phyloP scores from a whole-genome alignment of 306 rosid species.

The Echinosophora koreensis region DNA sequence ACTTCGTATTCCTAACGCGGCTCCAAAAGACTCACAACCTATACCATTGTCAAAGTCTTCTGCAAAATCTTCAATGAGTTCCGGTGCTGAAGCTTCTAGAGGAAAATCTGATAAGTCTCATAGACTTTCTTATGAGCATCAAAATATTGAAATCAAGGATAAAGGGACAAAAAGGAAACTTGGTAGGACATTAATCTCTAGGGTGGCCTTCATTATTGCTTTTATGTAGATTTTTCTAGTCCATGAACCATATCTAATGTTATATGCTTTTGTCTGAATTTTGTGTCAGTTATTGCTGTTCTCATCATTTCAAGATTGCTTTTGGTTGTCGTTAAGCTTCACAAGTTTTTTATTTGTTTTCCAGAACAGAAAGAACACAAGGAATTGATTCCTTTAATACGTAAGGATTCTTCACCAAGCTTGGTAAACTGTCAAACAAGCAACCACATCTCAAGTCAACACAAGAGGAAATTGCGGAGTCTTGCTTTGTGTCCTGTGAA shows the following conservation, averaged over 20 bases:
- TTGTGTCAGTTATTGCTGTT: conserved; percentile 12
- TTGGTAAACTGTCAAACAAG: conserved; percentile 60
- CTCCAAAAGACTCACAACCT: conserved; percentile 61
- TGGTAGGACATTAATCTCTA: conserved; percentile 60
- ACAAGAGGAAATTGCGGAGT: conserved; percentile 90
- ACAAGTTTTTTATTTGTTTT: conserved; percentile 41
- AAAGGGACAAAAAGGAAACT: conserved; percentile 78
- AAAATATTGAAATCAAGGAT: conserved; percentile 58
- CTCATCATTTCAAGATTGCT: conserved; percentile 17
- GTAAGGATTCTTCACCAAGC: conserved; percentile 60
- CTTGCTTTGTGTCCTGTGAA: conserved; percentile 82
- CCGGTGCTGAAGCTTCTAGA: conserved; percentile 53
- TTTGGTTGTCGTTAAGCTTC: conserved; percentile 40
- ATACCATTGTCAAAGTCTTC: conserved; percentile 46
- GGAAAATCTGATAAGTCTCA: conserved; percentile 57
- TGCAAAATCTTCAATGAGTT: conserved; percentile 52
- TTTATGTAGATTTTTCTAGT: conserved; percentile 32
- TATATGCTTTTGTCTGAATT: conserved; percentile 32
- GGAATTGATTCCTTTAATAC: conserved; percentile 75
- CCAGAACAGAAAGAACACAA: conserved; percentile 85
- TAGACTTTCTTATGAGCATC: conserved; percentile 55
- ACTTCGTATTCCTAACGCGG: conserved; percentile 77
- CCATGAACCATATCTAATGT: conserved; percentile 14
- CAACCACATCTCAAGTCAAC: conserved; percentile 86
- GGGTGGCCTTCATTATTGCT: conserved; percentile 8